Base-by-base conservation (phyloP, 345 rosid genomes). In the Hibiscus mutabilis region DNA sequence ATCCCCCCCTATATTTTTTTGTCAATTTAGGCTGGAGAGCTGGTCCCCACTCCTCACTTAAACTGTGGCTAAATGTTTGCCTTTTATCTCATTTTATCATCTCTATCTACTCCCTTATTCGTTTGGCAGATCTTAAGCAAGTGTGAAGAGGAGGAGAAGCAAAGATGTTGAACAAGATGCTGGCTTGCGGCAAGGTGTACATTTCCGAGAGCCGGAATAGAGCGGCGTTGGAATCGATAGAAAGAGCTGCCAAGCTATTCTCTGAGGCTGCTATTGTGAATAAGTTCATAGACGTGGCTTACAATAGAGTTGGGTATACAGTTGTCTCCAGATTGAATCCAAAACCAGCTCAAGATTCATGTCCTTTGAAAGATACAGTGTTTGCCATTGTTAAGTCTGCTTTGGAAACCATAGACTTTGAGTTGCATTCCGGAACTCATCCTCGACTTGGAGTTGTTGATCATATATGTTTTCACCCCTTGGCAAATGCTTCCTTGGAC, bases 391-490 rank as follows among this genome's bases (percentile, higher is more conserved):
- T 91, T 74, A 84, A 85, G 79, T 82, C 91, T 77, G 95, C 98
- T 60, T 82, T 89, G 42, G 86, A 85, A 60, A 74, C 82, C 1
- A 85, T 91, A 62, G 83, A 83, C 60, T 83, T 91, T 53, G 88
- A 80, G 81, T 80, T 67, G 66, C 98, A 94, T 58, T 76, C 63
- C 60, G 98, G 96, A 61, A 88, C 85, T 69, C 98, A 90, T 84
- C 96, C 97, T 37, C 84, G 96, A 25, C 93, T 91, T 74, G 97
- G 97, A 74, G 96, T 94, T 53, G 93, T 94, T 42, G 98, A 94
- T 61, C 97, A 94, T 75, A 81, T 90, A 67, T 91, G 98, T 80
- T 90, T 94, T 80, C 98, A 94, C 77, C 93, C 95, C 3, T 74
- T 94, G 80, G 84, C 80, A 66, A 76, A 51, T 44, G 61, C 92